Evolutionary conservation across 2,329 filamentous ascomycete species (phyloP).

Genomic region (Plectosphaerella cucumerina): DNA sequence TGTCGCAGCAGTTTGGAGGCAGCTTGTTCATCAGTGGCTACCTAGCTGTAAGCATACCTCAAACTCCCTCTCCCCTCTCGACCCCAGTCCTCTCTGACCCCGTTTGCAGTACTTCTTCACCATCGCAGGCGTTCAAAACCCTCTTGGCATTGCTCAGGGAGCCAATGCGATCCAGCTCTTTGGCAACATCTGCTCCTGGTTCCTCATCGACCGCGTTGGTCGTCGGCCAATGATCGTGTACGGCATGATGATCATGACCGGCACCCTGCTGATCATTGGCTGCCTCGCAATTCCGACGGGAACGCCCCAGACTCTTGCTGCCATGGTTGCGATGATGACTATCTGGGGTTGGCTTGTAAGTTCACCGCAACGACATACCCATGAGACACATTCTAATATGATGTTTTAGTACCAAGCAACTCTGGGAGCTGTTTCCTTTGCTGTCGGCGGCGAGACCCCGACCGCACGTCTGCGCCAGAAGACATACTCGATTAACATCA

Average conservation of each 20-base stretch:
- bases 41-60: not conserved
- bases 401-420: conserved; percentile 5
- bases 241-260: conserved; percentile 8
- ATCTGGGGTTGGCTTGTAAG: conserved; percentile 7
- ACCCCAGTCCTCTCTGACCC: conserved; percentile 31
- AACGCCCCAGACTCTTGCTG: conserved; percentile 1
- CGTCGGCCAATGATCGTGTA: conserved; percentile 33
- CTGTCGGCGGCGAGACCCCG: conserved; percentile 5
- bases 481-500: conserved; percentile 7
- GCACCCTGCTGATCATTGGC: conserved; percentile 18
- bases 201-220: conserved; percentile 29
- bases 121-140: conserved; percentile 31
- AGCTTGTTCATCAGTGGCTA: conserved; percentile 34
- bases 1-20: conserved; percentile 59
- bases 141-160: conserved; percentile 31
- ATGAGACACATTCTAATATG: no score
- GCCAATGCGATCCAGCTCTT: conserved; percentile 36
- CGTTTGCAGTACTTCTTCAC: conserved; percentile 26
- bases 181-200: conserved; percentile 34
- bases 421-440: conserved; percentile 3
- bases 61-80: conserved; percentile 10
- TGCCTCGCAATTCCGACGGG: conserved; percentile 21
- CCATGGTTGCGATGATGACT: conserved; percentile 4
- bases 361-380: not conserved
- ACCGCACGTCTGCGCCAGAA: conserved; percentile 7